These are phyloP conservation scores for Gynostemma pentaphyllum DNA, from an alignment of 306 rosid genomes.

Conservation along the genomic window DNA sequence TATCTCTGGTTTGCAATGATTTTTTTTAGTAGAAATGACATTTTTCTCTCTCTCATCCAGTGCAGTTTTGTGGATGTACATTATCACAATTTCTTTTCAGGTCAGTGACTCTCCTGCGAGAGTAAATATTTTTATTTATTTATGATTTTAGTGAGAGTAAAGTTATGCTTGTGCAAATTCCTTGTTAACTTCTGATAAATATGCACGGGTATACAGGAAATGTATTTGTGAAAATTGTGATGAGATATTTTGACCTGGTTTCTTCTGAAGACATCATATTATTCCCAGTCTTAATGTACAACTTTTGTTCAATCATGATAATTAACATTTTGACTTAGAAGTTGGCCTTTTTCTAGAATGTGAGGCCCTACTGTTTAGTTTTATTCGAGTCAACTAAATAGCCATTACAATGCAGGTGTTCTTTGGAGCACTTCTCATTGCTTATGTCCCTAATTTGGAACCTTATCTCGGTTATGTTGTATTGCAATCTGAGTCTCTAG, in stretches of 20 bases:
- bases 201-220: neutral
- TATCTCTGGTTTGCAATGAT: neutral
- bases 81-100: conserved; percentile 46
- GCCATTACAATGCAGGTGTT: conserved; percentile 30
- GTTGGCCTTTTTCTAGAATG: neutral
- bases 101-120: conserved; percentile 17
- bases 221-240: neutral
- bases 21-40: neutral
- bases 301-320: too few relatives aligned
- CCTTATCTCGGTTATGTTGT: conserved; percentile 46
- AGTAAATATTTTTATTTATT: neutral
- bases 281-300: too few relatives aligned
- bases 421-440: conserved; percentile 54
- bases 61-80: conserved; percentile 35
- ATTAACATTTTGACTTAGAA: neutral
- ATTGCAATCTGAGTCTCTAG: conserved; percentile 31
- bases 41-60: conserved; percentile 43
- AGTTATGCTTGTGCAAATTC: neutral
- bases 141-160: neutral
- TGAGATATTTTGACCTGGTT: neutral
- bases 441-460: conserved; percentile 58
- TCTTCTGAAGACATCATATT: neutral
- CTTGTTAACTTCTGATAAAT: neutral
- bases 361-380: neutral
- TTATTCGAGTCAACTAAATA: neutral